Percentiles rank a stretch among this genome's conserved stretches.
Conservation (phyloP, 345 rosid species). For the Lepidium didymum region DNA sequence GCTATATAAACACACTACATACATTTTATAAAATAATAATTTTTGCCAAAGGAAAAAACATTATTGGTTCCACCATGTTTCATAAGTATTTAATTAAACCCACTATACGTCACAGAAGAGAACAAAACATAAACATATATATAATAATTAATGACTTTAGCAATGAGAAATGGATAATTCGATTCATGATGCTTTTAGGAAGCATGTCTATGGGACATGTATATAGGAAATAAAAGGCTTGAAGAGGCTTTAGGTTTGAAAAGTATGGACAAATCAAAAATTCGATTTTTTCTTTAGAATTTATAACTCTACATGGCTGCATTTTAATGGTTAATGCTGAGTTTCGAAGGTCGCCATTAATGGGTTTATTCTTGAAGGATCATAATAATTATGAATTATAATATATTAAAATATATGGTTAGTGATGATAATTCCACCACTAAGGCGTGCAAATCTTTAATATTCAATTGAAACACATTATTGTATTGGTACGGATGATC, state of each 20-base stretch:
- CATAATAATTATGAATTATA: background rate
- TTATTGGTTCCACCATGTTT: constrained; percentile 65
- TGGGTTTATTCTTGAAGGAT: constrained; percentile 6
- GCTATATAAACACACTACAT: background rate
- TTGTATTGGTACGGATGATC: constrained; percentile 26
- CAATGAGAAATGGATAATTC: constrained; percentile 22
- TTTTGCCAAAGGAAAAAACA: constrained; percentile 20
- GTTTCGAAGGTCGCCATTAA: constrained; percentile 14
- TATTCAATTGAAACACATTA: constrained; percentile 17
- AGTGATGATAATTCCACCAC: constrained; percentile 22
- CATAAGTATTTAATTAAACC: constrained; percentile 7
- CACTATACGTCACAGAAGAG: constrained; percentile 11
- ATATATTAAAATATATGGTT: constrained; percentile 1
- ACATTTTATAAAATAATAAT: too few relatives aligned
- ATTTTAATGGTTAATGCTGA: constrained; percentile 5
- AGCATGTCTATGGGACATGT: constrained; percentile 66
- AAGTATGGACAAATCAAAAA: constrained; percentile 11
- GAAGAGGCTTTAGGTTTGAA: constrained; percentile 16
- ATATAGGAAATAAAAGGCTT: constrained; percentile 2
- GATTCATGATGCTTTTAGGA: constrained; percentile 45
- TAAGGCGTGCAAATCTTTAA: constrained; percentile 27
- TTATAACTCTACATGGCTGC: background rate
- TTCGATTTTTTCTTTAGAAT: background rate
- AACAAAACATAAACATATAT: background rate
- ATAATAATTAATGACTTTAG: constrained; percentile 3